Evolutionary conservation across 2,329 filamentous ascomycete species (phyloP), one percentile per base, ranked within the genome.

Genomic region (Chaetomium olivaceum): DNA sequence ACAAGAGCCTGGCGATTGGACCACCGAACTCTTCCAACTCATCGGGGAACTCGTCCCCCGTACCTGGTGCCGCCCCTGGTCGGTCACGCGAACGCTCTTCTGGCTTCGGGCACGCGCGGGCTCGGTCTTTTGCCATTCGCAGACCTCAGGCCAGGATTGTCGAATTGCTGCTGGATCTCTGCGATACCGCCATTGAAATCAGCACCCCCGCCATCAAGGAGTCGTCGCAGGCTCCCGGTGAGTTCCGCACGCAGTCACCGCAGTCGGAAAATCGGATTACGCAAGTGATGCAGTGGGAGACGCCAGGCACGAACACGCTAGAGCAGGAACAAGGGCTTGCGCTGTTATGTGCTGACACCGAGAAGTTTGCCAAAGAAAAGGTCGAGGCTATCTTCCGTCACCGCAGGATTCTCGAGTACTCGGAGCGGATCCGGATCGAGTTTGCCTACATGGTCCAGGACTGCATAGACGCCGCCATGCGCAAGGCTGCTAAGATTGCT

Each of bases 271-370:
- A 92, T 52, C 89, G 94, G 36, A 96, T 98, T 71, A 91, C 91
- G 1, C 95, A 99, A 77, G 93, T 99, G 6, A 77, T 96, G 71
- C 93, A 97, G 76, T 99, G 96, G 95, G 93, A 97, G 74, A 97
- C 94, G 5, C 95, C 95, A 0, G 93, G 92, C 72, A 91, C 90
- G 58, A 94, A 94, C 73, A 95, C 93, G 0, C 80, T 97, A 19
- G 95, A 99, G 68, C 93, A 97, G 75, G 94, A 98, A 75, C 91
- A 96, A 74, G 95, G 95, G 0, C 81, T 99, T 27, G 90, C 92
- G 46, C 78, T 93, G 29, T 81, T 99, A n/a, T 97, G 93, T 75
- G 86, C 91, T 16, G 95, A 99, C 74, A 98, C 93, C 0, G 92
- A 95, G 76, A 89, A 86, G 73, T 86, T 92, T 48, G 91, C 93